Percentiles rank a stretch among this genome's conserved stretches.
phyloP scores from a whole-genome alignment of 179 eudicot species.

The Carnegiea gigantea region DNA sequence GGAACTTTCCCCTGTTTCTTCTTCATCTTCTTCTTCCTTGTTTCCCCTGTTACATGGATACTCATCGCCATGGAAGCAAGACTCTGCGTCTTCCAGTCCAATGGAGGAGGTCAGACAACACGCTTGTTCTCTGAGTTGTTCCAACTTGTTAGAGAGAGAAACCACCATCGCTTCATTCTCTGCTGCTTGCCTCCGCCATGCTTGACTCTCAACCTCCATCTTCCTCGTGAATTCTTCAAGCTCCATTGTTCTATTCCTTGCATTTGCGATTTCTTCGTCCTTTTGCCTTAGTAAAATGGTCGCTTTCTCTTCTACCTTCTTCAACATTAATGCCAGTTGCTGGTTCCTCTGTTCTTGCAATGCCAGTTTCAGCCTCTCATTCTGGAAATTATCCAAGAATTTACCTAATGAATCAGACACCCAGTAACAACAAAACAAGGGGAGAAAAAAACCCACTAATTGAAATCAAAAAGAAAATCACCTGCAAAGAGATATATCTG shows the following conservation, averaged over 20 bases:
- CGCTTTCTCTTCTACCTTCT: conserved; percentile 43
- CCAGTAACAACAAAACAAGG: neutral
- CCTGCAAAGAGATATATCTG: conserved; percentile 57
- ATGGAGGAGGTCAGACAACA: conserved; percentile 21
- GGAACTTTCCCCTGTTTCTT: conserved; percentile 3
- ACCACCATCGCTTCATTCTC: conserved; percentile 59
- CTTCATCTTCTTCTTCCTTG: neutral
- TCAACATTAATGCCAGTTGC: conserved; percentile 39
- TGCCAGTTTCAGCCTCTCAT: conserved; percentile 56
- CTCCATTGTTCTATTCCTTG: conserved; percentile 44
- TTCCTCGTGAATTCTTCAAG: conserved; percentile 47
- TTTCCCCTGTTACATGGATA: neutral
- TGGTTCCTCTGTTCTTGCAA: conserved; percentile 69
- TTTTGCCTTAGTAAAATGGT: conserved; percentile 43
- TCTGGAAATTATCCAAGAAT: conserved; percentile 35
- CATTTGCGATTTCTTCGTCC: conserved; percentile 62
- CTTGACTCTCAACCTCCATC: conserved; percentile 55
- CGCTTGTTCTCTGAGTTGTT: conserved; percentile 39
- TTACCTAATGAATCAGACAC: neutral
- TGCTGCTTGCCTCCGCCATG: conserved; percentile 61
- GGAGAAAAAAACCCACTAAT: neutral
- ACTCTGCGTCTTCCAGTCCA: conserved; percentile 58
- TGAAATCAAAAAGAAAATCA: conserved; percentile 14
- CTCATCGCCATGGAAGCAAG: conserved; percentile 42
- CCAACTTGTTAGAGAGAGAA: conserved; percentile 43